Evolutionary conservation across 257 asterid species (phyloP).

Genomic region (Primulina tabacum): DNA sequence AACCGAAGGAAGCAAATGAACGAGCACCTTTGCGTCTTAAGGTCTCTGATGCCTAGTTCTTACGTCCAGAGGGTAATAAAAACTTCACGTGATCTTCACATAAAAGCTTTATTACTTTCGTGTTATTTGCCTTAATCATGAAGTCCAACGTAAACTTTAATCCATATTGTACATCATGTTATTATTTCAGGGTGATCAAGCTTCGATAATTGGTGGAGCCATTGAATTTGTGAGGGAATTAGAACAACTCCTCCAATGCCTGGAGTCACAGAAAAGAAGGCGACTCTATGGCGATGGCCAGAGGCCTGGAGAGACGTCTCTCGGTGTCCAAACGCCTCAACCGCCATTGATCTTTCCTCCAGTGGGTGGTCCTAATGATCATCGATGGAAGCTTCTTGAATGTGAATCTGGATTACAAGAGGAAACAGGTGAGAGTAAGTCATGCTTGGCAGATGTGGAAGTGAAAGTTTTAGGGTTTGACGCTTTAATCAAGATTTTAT

Average conservation of each 20-base stretch:
- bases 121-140: not conserved
- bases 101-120: not conserved
- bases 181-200: conserved; percentile 78
- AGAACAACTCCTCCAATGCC: conserved; percentile 91
- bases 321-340: conserved; percentile 33
- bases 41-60: conserved; percentile 97
- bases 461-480: conserved; percentile 82
- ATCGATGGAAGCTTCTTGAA: conserved; percentile 34
- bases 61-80: conserved; percentile 80
- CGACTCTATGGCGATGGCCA: conserved; percentile 62
- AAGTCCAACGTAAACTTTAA: too few relatives aligned
- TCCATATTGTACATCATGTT: too few relatives aligned
- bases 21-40: conserved; percentile 82
- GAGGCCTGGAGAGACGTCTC: conserved; percentile 39
- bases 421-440: conserved; percentile 77
- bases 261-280: conserved; percentile 87
- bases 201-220: conserved; percentile 95
- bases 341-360: conserved; percentile 37
- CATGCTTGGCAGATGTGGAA: conserved; percentile 81
- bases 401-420: conserved; percentile 51
- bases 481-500: conserved; percentile 73
- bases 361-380: conserved; percentile 35
- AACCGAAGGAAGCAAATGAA: conserved; percentile 95
- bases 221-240: conserved; percentile 86
- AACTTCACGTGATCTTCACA: not conserved